Evolutionary conservation across 768 basidiomycete species (phyloP).

Genomic region (Mrakia blollopis): DNA sequence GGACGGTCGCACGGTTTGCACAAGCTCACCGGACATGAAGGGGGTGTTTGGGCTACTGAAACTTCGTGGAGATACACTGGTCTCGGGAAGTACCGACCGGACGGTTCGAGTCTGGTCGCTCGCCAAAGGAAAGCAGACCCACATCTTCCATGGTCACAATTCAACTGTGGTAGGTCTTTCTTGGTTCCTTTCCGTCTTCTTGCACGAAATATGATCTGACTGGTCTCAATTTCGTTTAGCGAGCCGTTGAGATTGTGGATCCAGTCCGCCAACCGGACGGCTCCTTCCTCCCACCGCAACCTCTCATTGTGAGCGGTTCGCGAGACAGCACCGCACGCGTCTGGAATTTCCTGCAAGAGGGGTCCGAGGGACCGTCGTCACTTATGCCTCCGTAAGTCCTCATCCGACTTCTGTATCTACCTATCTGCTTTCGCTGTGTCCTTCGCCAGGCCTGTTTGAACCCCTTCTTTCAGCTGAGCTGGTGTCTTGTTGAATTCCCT

Average conservation of each 20-base stretch:
- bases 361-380: conserved; percentile 49
- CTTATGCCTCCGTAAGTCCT: background rate
- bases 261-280: conserved; percentile 53
- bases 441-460: background rate
- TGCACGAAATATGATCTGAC: background rate
- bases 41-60: conserved; percentile 94
- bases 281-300: conserved; percentile 52
- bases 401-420: background rate
- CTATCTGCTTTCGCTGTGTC: background rate
- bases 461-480: conserved; percentile 1
- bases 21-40: conserved; percentile 80
- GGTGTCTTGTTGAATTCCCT: background rate
- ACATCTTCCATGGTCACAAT: conserved; percentile 94
- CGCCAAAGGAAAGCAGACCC: conserved; percentile 69
- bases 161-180: conserved; percentile 87
- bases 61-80: conserved; percentile 57
- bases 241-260: conserved; percentile 67
- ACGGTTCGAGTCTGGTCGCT: too few species aligned
- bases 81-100: conserved; percentile 88
- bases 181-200: background rate
- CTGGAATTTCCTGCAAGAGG: conserved; percentile 62
- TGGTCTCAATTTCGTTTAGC: background rate
- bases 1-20: conserved; percentile 67
- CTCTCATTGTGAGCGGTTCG: conserved; percentile 67
- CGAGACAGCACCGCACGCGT: conserved; percentile 62